Base-by-base conservation (phyloP, 2,329 filamentous ascomycete species). In the Epichloe baconii region DNA sequence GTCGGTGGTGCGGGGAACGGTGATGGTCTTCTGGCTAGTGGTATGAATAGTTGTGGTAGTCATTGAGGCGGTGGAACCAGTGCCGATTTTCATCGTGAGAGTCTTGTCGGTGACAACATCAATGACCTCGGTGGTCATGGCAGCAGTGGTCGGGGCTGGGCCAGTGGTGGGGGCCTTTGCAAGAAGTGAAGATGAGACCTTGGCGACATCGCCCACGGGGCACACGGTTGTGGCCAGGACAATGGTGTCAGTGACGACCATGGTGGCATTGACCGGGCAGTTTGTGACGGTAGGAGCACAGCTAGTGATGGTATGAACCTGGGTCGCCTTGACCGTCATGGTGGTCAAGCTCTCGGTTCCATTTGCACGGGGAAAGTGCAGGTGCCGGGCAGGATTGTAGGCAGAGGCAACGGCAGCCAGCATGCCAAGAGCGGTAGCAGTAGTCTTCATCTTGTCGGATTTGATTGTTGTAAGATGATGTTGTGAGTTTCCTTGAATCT, bases 221-320 rank as follows among this genome's bases (percentile, higher is more conserved):
- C 73, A 75, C 57, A 75, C 65, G 36, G 65, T 68, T 54, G 64
- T 66, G 54, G 67, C 69, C 56, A 71, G 59, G 40, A 63, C 59
- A 46, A 71, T 59, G 41, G 66, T 69, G 58, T 71, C 61, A 52
- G 70, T 72, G 53, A 68, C 62, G 46, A 66, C 57, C 50, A 61
- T 54, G 21, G 64, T 61, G 54, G 62, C 45, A 52, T 60, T 49
- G 52, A 47, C 64, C 51, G 70, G 69, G 66, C 78, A 82, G 77
- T 79, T 68, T 65, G 77, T 78, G 62, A 79, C 71, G 52, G 73
- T 76, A 51, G 78, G 68, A 55, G 70, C 75, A 63, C 78, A 81
- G 52, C 75, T 78, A 59, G 72, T 80, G 66, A 80, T 70, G 64
- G 78, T 81, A 55, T 75, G 68, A 56, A 78, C 66, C 62, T 76